phyloP scores from a whole-genome alignment of 2,329 filamentous ascomycete species.

The Blastomyces silverae region DNA sequence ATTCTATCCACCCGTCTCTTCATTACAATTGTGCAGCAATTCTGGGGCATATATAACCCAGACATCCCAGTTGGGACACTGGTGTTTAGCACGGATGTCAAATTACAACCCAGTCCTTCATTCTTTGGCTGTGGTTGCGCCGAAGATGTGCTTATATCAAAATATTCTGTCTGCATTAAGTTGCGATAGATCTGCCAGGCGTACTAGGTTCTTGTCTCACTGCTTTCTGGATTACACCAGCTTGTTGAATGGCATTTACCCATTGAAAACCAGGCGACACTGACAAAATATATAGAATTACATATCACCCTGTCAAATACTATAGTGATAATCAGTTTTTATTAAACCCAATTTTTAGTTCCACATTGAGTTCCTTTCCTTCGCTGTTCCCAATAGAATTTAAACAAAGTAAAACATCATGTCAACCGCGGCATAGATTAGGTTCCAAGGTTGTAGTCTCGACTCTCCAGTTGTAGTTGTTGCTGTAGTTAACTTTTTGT shows the following conservation, averaged over 20 bases:
- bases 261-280: conserved; percentile 43
- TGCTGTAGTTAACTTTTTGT: too few species aligned
- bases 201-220: conserved; percentile 42
- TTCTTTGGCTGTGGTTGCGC: conserved; percentile 84
- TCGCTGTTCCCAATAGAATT: neutral
- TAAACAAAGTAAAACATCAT: neutral
- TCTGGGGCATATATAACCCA: too few species aligned
- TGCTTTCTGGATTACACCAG: conserved; percentile 23
- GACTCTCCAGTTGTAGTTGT: too few species aligned
- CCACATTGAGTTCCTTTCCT: neutral
- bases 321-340: neutral
- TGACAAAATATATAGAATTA: neutral
- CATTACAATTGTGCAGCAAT: neutral
- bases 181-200: conserved; percentile 31
- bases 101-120: conserved; percentile 81
- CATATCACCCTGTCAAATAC: neutral
- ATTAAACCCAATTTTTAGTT: neutral
- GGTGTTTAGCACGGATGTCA: conserved; percentile 93
- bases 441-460: too few species aligned
- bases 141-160: conserved; percentile 94
- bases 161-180: conserved; percentile 12
- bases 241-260: conserved; percentile 35
- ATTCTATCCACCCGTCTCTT: neutral
- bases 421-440: too few species aligned
- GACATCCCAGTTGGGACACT: too few species aligned